Conservation (phyloP, 257 asterid species). For the Cruciata laevipes region DNA sequence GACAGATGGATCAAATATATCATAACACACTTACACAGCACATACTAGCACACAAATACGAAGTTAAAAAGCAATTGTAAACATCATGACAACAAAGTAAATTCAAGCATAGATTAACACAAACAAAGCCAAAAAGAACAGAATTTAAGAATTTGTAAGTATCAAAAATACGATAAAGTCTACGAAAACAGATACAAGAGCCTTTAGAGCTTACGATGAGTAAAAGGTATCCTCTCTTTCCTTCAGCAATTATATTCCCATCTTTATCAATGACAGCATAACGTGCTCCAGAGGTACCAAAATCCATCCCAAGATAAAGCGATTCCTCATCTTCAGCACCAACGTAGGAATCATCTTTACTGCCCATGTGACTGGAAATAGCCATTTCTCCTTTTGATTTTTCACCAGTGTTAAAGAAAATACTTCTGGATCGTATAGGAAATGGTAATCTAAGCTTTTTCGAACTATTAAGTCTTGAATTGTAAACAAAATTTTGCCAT, state of each 20-base stretch:
- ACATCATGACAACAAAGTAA: background rate
- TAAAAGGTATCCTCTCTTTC: constrained; percentile 71
- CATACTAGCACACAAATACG: background rate
- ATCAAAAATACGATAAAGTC: background rate
- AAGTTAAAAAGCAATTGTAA: background rate
- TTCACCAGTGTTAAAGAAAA: constrained; percentile 10
- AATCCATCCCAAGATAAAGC: constrained; percentile 91
- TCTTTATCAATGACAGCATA: constrained; percentile 55
- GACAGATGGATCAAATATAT: background rate
- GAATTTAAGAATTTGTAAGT: background rate
- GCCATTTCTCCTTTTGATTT: constrained; percentile 22
- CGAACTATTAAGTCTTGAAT: constrained; percentile 4
- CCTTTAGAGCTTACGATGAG: constrained; percentile 37
- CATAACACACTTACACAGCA: no score
- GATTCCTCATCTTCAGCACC: constrained; percentile 27
- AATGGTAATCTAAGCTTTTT: no score
- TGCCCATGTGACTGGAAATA: constrained; percentile 16
- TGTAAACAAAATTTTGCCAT: background rate
- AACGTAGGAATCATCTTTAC: constrained; percentile 21
- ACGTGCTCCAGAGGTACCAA: constrained; percentile 95
- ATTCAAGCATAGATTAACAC: background rate
- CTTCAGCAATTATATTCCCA: constrained; percentile 52
- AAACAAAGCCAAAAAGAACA: background rate
- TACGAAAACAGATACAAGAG: background rate
- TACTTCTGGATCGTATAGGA: constrained; percentile 19